Evolutionary conservation across 352 stramenopile genomes (phyloP).

Genomic region (Phytophthora melonis): DNA sequence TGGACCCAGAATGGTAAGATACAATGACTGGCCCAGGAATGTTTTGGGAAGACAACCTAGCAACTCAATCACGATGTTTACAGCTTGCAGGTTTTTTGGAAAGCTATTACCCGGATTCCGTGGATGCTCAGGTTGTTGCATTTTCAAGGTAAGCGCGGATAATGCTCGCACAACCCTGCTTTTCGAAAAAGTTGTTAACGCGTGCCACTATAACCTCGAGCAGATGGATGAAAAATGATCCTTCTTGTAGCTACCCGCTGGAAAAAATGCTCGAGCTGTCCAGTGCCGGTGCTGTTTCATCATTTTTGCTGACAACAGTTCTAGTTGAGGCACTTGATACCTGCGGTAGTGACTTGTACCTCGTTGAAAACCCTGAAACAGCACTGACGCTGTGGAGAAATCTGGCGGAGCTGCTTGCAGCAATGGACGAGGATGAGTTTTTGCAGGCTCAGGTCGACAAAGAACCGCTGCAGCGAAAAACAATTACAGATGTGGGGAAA

Average conservation of each 20-base stretch:
- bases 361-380: conserved; percentile 46
- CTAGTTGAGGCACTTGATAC: conserved; percentile 63
- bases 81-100: conserved; percentile 55
- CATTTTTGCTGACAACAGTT: conserved; percentile 42
- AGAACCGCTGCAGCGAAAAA: conserved; percentile 25
- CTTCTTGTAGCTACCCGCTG: conserved; percentile 51
- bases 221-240: conserved; percentile 73
- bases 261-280: conserved; percentile 64
- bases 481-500: conserved; percentile 41
- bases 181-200: conserved; percentile 6
- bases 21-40: background rate
- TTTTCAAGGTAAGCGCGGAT: conserved; percentile 40
- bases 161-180: background rate
- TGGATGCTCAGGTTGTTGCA: conserved; percentile 47
- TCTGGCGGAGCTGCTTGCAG: conserved; percentile 58
- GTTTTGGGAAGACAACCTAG: conserved; percentile 12
- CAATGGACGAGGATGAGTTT: conserved; percentile 58
- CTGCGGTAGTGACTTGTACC: conserved; percentile 65
- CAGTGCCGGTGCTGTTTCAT: conserved; percentile 47
- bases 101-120: conserved; percentile 59
- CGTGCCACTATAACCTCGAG: background rate
- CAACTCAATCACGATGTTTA: conserved; percentile 2
- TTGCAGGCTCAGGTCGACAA: conserved; percentile 37
- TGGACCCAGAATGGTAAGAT: conserved; percentile 73
- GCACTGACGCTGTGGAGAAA: conserved; percentile 58